Base-by-base conservation (phyloP, 495 filamentous ascomycete species). In the Venustampulla echinocandica region DNA sequence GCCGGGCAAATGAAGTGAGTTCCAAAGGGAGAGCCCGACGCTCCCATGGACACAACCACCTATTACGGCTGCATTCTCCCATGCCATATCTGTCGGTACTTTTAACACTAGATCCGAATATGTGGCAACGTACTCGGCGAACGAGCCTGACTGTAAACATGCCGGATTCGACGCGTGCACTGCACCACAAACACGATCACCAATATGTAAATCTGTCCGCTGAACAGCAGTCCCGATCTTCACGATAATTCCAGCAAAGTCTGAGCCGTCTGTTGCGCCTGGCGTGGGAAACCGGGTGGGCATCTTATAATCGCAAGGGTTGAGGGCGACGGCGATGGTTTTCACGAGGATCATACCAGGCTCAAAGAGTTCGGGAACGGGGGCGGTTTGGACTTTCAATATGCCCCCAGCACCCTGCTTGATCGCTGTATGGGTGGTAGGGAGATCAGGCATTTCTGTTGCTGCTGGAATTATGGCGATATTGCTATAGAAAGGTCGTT, bases 71-170 rank as follows among this genome's bases (percentile, higher is more conserved):
- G 68, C 77, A 4, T 66, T 36, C 14, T 64, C 62, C 46, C 65
- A 78, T n/a, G 63, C 52, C 14, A 81, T 27, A 0, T 38, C 50
- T 4, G 64, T 59, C 0, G 78, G 77, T 15, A 81, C 68, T 0
- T 51, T 47, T 2, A 69, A 65, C 9, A 68, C 53, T 4, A 69
- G 36, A 34, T 46, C 39, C 5, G 38, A 23, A 4, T 11, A 11
- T 2, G 61, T 70, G 6, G 60, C 59, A 9, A 69, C 61, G 44
- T 76, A 75, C 42, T 76, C 64, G 2, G 67, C 75, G 51, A 80
- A 81, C 0, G 67, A 49, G 2, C 77, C 77, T 23, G 65, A 58
- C 10, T 67, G 61, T 4, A 58, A 64, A 38, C 68, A 48, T 1
- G 59, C 47, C 4, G 60, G 44, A 51, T 78, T 74, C 5, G 37